phyloP scores from a whole-genome alignment of 345 rosid genomes.

The Hypericum androsaemum region DNA sequence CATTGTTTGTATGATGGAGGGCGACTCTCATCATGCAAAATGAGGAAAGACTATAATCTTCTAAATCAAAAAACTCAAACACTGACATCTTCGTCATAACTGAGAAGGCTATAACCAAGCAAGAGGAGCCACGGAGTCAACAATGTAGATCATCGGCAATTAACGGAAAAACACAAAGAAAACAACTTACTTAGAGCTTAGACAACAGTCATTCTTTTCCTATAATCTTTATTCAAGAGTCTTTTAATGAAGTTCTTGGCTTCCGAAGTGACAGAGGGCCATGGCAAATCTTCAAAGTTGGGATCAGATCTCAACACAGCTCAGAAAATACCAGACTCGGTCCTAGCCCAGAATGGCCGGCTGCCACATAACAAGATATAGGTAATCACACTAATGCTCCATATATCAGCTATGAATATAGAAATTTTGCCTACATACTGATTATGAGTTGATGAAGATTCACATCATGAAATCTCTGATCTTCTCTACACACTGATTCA shows the following conservation, averaged over 20 bases:
- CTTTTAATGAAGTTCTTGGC: slow-evolving; percentile 88
- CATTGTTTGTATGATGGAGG: too few species aligned
- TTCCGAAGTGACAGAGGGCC: slow-evolving; percentile 78
- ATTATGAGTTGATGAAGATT: too few species aligned
- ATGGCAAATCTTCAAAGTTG: slow-evolving; percentile 78
- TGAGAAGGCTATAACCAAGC: too few species aligned
- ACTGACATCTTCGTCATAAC: too few species aligned
- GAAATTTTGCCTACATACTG: too few species aligned
- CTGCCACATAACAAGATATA: slow-evolving; percentile 94
- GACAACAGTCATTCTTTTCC: slow-evolving; percentile 96
- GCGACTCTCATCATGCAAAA: too few species aligned
- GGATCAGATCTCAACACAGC: slow-evolving; percentile 91
- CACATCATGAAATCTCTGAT: too few species aligned
- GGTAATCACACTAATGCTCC: slow-evolving; percentile 94
- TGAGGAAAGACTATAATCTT: too few species aligned
- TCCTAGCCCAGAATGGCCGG: slow-evolving; percentile 90
- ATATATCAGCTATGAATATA: slow-evolving; percentile 92
- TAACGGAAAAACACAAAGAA: neutral
- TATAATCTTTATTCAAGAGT: slow-evolving; percentile 85
- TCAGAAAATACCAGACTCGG: slow-evolving; percentile 94
- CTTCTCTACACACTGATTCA: too few species aligned
- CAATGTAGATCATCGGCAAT: too few species aligned
- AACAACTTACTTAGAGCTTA: slow-evolving; percentile 72
- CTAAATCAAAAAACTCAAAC: too few species aligned
- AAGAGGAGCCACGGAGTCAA: too few species aligned